Conservation (phyloP, 1,284 basidiomycete genomes). For the Chiua sp. region DNA sequence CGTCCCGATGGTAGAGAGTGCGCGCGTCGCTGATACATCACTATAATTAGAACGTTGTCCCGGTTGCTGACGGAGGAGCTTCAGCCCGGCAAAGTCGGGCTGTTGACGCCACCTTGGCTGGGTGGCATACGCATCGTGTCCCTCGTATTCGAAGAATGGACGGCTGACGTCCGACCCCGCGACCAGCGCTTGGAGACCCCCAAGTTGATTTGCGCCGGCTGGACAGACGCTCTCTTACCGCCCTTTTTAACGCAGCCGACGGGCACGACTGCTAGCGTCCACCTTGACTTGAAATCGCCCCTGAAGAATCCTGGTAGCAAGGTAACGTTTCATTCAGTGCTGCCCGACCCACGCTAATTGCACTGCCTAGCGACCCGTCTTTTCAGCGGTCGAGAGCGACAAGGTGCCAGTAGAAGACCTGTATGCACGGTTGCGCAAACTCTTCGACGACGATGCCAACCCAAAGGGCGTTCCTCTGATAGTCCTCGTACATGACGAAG, state of each 20-base stretch:
- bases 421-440: constrained; percentile 21
- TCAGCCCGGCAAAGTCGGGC: constrained; percentile 31
- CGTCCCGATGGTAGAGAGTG: neutral
- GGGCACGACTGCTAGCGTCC: constrained; percentile 18
- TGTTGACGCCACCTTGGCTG: constrained; percentile 32
- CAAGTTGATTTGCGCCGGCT: constrained; percentile 29
- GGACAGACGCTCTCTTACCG: constrained; percentile 37
- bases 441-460: constrained; percentile 26
- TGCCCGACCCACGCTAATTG: neutral
- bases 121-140: constrained; percentile 33
- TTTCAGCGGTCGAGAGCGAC: constrained; percentile 22
- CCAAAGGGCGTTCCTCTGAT: constrained; percentile 30
- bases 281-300: constrained; percentile 22
- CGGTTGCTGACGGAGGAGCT: constrained; percentile 25
- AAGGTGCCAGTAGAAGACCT: constrained; percentile 7
- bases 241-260: constrained; percentile 26
- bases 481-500: constrained; percentile 37
- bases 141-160: constrained; percentile 34
- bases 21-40: neutral
- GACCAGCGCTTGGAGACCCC: constrained; percentile 25
- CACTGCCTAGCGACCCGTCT: constrained; percentile 18
- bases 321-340: constrained; percentile 13
- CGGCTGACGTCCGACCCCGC: constrained; percentile 21
- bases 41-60: constrained; percentile 22
- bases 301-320: constrained; percentile 21